Conservation (phyloP, 768 basidiomycete genomes). For the Boletus speciosus region DNA sequence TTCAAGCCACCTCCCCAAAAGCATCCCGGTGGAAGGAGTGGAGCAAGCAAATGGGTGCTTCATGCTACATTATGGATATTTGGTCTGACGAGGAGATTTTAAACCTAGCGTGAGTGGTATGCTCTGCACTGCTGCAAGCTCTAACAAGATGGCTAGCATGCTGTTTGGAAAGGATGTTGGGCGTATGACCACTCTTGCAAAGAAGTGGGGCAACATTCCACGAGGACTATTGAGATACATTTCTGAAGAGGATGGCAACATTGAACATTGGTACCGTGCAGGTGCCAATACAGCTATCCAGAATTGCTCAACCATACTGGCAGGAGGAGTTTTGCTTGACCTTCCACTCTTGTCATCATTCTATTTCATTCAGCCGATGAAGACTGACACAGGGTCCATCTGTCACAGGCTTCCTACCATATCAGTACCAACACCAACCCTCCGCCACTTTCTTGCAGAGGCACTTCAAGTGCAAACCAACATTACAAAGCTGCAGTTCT, state of each 20-base stretch:
- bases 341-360: neutral
- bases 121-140: too few relatives aligned
- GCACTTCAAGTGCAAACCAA: neutral
- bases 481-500: neutral
- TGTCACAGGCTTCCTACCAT: neutral
- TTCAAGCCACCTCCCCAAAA: neutral
- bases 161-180: too few relatives aligned
- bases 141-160: too few relatives aligned
- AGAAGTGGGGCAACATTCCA: too few relatives aligned
- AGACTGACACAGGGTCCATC: accelerated
- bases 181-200: too few relatives aligned
- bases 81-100: neutral
- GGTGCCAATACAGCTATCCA: neutral
- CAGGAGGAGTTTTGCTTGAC: neutral
- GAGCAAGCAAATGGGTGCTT: neutral
- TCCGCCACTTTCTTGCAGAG: neutral
- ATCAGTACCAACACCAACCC: neutral
- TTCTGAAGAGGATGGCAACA: accelerated
- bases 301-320: too few relatives aligned
- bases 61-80: neutral
- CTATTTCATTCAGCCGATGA: neutral
- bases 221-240: too few relatives aligned
- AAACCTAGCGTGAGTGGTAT: neutral
- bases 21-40: neutral
- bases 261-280: neutral